These are phyloP conservation scores for Dalbergia cultrata DNA, from an alignment of 306 rosid genomes.

Conservation along the genomic window DNA sequence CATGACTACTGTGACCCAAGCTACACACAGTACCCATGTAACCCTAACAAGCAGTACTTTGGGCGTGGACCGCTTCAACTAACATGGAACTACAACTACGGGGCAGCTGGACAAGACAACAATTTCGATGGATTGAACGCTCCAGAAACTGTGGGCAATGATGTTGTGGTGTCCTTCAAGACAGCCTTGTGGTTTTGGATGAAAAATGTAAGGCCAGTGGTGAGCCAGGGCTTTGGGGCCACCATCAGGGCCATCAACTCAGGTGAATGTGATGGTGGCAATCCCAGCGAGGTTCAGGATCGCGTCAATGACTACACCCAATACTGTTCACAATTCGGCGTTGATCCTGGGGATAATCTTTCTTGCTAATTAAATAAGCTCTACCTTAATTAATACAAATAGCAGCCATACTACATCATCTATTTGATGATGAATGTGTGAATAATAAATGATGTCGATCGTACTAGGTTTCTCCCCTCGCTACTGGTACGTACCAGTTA, in stretches of 20 bases:
- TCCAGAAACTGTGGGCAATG: slow-evolving; percentile 68
- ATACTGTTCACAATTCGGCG: slow-evolving; percentile 66
- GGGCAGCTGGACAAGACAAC: slow-evolving; percentile 66
- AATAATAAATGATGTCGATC: not conserved
- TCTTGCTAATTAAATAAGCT: slow-evolving; percentile 49
- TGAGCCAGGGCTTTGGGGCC: slow-evolving; percentile 73
- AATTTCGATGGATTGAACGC: slow-evolving; percentile 71
- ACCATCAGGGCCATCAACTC: slow-evolving; percentile 78
- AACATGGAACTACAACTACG: slow-evolving; percentile 85
- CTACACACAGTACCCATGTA: slow-evolving; percentile 68
- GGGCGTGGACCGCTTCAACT: slow-evolving; percentile 84
- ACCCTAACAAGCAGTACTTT: slow-evolving; percentile 64
- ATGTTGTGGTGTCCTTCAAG: slow-evolving; percentile 67
- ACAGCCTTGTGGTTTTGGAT: slow-evolving; percentile 88
- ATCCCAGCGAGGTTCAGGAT: slow-evolving; percentile 56
- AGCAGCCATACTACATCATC: not conserved
- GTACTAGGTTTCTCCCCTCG: not conserved
- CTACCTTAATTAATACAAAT: too few relatives aligned
- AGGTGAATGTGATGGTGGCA: slow-evolving; percentile 72
- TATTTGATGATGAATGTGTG: not conserved
- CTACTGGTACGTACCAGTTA: not conserved
- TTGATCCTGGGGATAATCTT: slow-evolving; percentile 73
- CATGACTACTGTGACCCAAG: slow-evolving; percentile 70
- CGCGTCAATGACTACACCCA: slow-evolving; percentile 58
- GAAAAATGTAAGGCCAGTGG: slow-evolving; percentile 62